Base-by-base conservation (phyloP, 768 basidiomycete genomes). In the Agrocybe pediades region DNA sequence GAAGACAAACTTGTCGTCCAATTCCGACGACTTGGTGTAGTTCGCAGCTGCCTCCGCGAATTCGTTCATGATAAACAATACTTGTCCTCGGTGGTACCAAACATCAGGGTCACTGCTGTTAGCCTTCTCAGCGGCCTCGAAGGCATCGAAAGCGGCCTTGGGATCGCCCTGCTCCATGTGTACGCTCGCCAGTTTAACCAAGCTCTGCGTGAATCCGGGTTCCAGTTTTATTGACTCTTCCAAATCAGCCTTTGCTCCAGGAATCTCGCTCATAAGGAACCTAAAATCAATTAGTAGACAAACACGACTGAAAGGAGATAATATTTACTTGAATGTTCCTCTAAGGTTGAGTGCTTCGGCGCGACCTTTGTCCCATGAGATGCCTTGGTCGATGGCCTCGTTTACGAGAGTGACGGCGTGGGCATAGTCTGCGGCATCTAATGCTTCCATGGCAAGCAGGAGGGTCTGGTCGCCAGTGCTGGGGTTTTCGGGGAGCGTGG, bases 11-110 rank as follows among this genome's bases (percentile, higher is more conserved):
- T 76, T 64, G 50, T 86, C 79, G 64, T 99, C 97, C 30, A 98
- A 79, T 54, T 84, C 78, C n/a, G 86, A 89, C 11, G 94, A 95
- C 68, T 92, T 88, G 21, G 81, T 85, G 77, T 98, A 99, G 72
- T 98, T 92, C 63, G 85, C 83, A 16, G 94, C 89, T 0, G 97
- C 97, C 42, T 88, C 79, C 3, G 74, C 74, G 68, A 88, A 98
- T 59, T 97, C 87, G 69, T 87, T 88, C 80, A 95, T 91, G 68
- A 98, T 96, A 75, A 98, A 99, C 68, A 91, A 79, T 33, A 98
- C 95, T 78, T 99, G 97, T 41, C 96, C 97, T 61, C 95, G 92
- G 69, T 99, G 97, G 72, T 99, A 99, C 77, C 92, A 98, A 52
- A 97, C 93, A 70, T 98, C 96, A 0, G 96, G 88, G 71, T 98